Evolutionary conservation across 2,329 filamentous ascomycete genomes (phyloP).

Genomic region (Stachybotrys chlorohalonatus): DNA sequence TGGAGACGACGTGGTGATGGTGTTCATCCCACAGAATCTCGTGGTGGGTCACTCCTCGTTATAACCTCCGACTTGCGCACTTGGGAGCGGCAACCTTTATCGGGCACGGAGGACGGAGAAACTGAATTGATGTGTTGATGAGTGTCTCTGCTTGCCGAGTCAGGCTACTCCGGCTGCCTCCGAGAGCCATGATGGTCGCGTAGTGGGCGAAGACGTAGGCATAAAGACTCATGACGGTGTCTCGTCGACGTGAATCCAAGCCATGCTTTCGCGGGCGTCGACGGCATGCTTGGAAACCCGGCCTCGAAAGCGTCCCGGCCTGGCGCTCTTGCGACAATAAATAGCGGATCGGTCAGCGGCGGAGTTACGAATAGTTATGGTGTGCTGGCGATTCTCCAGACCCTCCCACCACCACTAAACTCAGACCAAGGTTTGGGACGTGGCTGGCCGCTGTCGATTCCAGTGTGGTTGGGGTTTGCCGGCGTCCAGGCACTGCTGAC

Average conservation of each 20-base stretch:
- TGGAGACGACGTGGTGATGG: neutral
- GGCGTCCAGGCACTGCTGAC: neutral
- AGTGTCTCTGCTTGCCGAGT: neutral
- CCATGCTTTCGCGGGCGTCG: no score
- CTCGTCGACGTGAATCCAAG: no score
- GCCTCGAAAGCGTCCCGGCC: no score
- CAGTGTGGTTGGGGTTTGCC: neutral
- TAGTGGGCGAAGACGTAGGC: no score
- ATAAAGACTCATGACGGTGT: no score
- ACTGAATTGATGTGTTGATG: neutral
- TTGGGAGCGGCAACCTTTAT: neutral
- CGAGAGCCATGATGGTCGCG: no score
- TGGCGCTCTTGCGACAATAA: no score
- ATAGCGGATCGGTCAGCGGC: no score
- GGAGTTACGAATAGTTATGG: no score
- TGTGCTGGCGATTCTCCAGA: neutral
- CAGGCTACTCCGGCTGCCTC: neutral
- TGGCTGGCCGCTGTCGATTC: neutral
- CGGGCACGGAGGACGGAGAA: neutral
- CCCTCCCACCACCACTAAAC: neutral
- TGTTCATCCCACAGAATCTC: neutral
- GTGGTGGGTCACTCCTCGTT: neutral
- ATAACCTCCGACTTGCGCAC: neutral
- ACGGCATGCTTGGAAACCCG: no score
- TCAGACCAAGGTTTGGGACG: neutral